phyloP scores from a whole-genome alignment of 2,329 filamentous ascomycete genomes.

The Lasiodiplodia sp. region DNA sequence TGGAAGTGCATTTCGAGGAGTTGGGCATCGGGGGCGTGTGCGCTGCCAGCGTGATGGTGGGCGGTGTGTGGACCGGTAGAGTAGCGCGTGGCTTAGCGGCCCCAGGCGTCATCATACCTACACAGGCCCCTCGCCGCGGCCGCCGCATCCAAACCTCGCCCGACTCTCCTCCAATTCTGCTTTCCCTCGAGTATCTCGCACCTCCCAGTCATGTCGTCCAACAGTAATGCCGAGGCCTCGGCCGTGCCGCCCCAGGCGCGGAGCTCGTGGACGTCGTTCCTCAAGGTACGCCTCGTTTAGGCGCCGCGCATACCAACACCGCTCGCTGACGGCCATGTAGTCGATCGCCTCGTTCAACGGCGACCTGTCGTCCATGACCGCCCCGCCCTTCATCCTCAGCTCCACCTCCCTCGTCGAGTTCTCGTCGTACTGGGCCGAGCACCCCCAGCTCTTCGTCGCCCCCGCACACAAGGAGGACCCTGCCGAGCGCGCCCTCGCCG shows the following conservation, averaged over 20 bases:
- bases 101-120: conserved; percentile 6
- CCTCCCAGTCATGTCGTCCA: conserved; percentile 21
- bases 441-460: conserved; percentile 74
- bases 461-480: conserved; percentile 81
- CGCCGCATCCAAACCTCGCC: conserved; percentile 18
- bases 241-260: conserved; percentile 56
- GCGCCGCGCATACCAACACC: background rate
- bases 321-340: conserved; percentile 32
- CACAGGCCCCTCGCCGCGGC: conserved; percentile 20
- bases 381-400: conserved; percentile 63
- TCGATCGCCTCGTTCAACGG: conserved; percentile 64
- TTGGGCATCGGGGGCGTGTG: conserved; percentile 1
- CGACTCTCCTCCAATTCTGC: conserved; percentile 6
- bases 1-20: background rate
- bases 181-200: background rate
- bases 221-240: conserved; percentile 35
- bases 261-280: conserved; percentile 58
- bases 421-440: conserved; percentile 65
- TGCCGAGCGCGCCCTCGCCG: conserved; percentile 80
- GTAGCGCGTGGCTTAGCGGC: conserved; percentile 10
- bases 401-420: conserved; percentile 64
- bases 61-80: background rate
- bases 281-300: conserved; percentile 49
- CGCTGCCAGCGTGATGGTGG: conserved; percentile 4
- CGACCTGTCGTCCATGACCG: conserved; percentile 63